Percentiles rank a stretch among this genome's conserved stretches.
Conservation (phyloP, 192 early-diverging fungal genomes). For the Lobulomyces angularis region DNA sequence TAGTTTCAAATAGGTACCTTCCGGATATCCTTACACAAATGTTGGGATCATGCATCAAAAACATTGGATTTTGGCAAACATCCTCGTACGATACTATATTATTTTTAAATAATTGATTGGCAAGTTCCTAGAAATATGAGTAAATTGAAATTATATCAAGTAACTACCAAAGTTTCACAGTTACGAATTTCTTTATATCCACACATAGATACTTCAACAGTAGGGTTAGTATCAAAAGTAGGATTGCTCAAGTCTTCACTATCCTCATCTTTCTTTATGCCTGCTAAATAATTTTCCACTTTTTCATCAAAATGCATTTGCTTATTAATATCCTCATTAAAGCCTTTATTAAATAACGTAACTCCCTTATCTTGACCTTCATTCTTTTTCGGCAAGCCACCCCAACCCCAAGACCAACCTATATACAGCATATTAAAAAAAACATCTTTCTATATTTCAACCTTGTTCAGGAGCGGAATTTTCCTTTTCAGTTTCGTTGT, state of each 20-base stretch:
- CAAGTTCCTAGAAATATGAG: constrained; percentile 8
- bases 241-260: constrained; percentile 9
- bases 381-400: constrained; percentile 46
- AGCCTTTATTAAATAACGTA: constrained; percentile 14
- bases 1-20: constrained; percentile 14
- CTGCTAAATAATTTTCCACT: constrained; percentile 30
- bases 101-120: constrained; percentile 31
- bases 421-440: constrained; percentile 1
- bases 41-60: constrained; percentile 37
- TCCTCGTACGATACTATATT: constrained; percentile 39
- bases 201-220: constrained; percentile 14
- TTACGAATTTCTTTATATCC: constrained; percentile 11
- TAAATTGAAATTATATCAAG: constrained; percentile 1
- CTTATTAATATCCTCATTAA: constrained; percentile 1
- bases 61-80: constrained; percentile 36
- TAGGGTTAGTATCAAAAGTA: background rate
- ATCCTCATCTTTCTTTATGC: constrained; percentile 14
- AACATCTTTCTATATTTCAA: background rate
- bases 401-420: constrained; percentile 67
- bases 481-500: constrained; percentile 1
- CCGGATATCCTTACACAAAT: constrained; percentile 44
- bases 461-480: background rate
- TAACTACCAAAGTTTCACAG: constrained; percentile 41
- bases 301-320: constrained; percentile 27
- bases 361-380: constrained; percentile 1